Percentiles rank a stretch among this genome's conserved stretches.
Evolutionary conservation across 768 basidiomycete genomes (phyloP).

Genomic region (Pleurotus citrinopileatus): DNA sequence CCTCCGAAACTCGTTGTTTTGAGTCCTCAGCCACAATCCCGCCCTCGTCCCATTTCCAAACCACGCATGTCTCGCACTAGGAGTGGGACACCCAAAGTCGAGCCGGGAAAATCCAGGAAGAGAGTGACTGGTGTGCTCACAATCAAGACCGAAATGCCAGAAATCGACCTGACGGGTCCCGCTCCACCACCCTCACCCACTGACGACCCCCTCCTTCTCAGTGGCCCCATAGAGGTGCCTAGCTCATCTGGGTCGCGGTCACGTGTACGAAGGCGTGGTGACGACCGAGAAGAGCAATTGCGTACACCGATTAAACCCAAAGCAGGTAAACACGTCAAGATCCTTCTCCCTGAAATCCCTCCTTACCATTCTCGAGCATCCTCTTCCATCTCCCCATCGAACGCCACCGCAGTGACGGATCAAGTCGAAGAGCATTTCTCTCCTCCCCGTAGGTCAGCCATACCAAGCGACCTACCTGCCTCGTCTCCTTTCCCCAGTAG

Average conservation of each 20-base stretch:
- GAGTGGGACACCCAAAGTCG: slow-evolving; percentile 17
- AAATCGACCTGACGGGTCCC: slow-evolving; percentile 54
- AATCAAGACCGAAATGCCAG: slow-evolving; percentile 66
- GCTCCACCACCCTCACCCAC: slow-evolving; percentile 71
- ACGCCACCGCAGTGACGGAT: neutral
- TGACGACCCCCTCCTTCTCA: slow-evolving; percentile 72
- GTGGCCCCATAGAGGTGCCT: slow-evolving; percentile 30
- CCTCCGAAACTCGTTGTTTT: slow-evolving; percentile 63
- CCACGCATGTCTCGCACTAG: slow-evolving; percentile 13
- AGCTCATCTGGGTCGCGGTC: slow-evolving; percentile 1
- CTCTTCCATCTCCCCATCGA: neutral
- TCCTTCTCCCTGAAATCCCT: neutral
- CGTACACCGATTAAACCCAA: neutral
- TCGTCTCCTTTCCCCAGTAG: slow-evolving; percentile 6
- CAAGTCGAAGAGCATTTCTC: neutral
- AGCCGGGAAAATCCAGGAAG: slow-evolving; percentile 16
- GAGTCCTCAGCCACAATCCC: slow-evolving; percentile 38
- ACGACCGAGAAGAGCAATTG: neutral
- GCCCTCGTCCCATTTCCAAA: slow-evolving; percentile 17
- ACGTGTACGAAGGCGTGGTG: neutral
- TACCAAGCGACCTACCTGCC: slow-evolving; percentile 6
- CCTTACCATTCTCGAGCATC: neutral
- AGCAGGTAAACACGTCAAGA: neutral
- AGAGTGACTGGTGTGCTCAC: slow-evolving; percentile 9
- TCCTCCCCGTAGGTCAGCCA: neutral